A percentile compares a stretch with the other conserved stretches of the same genome.
Conservation (phyloP, 2,329 filamentous ascomycete genomes). For the Teratosphaeria nubilosa region DNA sequence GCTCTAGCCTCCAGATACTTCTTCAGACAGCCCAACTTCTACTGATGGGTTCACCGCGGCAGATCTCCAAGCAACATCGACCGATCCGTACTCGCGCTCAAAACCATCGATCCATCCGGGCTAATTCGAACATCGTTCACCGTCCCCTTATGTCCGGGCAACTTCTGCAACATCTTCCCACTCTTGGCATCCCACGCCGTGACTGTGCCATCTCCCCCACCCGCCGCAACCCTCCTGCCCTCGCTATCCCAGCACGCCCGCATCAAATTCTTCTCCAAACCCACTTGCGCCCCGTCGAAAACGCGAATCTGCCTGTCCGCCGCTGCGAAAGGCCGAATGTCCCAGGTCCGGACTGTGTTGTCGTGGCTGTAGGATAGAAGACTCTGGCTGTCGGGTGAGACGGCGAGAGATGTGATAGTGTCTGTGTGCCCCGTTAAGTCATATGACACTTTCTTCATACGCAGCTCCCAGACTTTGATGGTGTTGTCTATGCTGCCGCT, state of each 20-base stretch:
- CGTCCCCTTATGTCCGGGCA: slow-evolving; percentile 88
- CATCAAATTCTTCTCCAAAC: slow-evolving; percentile 84
- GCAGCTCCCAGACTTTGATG: slow-evolving; percentile 92
- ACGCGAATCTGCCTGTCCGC: slow-evolving; percentile 74
- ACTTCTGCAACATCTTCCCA: slow-evolving; percentile 87
- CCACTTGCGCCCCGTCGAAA: slow-evolving; percentile 81
- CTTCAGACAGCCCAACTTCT: neutral
- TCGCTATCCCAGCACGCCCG: slow-evolving; percentile 80
- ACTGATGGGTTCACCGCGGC: slow-evolving; percentile 8
- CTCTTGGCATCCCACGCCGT: slow-evolving; percentile 82
- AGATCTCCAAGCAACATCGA: slow-evolving; percentile 26
- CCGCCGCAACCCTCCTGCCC: slow-evolving; percentile 78
- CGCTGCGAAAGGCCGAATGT: slow-evolving; percentile 88
- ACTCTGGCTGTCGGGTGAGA: slow-evolving; percentile 89
- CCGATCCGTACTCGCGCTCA: slow-evolving; percentile 26
- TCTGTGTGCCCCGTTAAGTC: slow-evolving; percentile 83
- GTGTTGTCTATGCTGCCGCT: slow-evolving; percentile 93
- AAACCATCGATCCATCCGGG: slow-evolving; percentile 66
- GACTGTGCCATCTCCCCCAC: slow-evolving; percentile 81
- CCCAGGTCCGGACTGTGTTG: slow-evolving; percentile 88
- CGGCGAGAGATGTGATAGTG: slow-evolving; percentile 76
- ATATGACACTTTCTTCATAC: slow-evolving; percentile 82
- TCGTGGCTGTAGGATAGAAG: slow-evolving; percentile 90
- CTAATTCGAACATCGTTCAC: slow-evolving; percentile 93
- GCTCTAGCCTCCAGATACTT: neutral